phyloP scores from a whole-genome alignment of 2,329 filamentous ascomycete genomes.

The Plectosphaerella cucumerina region DNA sequence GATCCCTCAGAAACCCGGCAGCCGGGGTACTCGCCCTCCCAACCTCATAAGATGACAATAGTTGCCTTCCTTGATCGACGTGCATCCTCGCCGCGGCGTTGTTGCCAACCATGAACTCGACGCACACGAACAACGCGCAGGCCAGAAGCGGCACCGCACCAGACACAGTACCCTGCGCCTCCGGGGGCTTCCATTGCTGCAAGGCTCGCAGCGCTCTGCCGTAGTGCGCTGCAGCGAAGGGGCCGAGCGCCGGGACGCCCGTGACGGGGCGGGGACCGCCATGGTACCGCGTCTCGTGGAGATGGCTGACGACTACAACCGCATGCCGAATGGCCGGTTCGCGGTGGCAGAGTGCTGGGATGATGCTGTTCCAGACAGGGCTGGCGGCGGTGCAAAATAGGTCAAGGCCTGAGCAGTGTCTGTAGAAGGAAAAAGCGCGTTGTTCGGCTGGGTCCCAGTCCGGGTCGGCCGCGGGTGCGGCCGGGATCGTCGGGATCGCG shows the following conservation, averaged over 20 bases:
- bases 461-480: neutral
- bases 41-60: constrained; percentile 20
- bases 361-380: constrained; percentile 38
- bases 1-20: constrained; percentile 31
- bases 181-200: constrained; percentile 26
- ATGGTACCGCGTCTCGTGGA: constrained; percentile 31
- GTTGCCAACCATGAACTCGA: constrained; percentile 50
- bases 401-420: constrained; percentile 28
- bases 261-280: neutral
- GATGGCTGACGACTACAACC: constrained; percentile 43
- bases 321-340: constrained; percentile 45
- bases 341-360: constrained; percentile 39
- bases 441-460: constrained; percentile 10
- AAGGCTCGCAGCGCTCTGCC: constrained; percentile 41
- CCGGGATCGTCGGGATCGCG: too few species aligned
- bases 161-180: constrained; percentile 1
- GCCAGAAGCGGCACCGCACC: constrained; percentile 34
- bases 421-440: constrained; percentile 27
- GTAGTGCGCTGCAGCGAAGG: constrained; percentile 40
- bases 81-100: constrained; percentile 39
- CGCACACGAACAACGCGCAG: constrained; percentile 47
- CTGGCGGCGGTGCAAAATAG: constrained; percentile 27
- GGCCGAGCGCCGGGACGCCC: neutral
- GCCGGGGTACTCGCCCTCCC: constrained; percentile 7
- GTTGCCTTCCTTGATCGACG: constrained; percentile 36